Base-by-base conservation (phyloP, 257 asterid species). In the Phtheirospermum japonicum region DNA sequence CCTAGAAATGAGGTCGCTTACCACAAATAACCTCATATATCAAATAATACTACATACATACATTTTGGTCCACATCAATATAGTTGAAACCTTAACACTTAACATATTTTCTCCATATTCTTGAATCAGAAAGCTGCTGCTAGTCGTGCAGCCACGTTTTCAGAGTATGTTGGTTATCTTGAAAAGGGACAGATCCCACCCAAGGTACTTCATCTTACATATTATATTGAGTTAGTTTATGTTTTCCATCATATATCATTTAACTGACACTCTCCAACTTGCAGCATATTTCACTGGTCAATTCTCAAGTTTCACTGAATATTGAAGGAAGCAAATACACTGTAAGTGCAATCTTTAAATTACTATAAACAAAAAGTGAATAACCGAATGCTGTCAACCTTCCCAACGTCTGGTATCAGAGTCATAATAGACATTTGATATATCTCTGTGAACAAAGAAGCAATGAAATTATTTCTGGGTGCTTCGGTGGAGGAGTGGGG, bases 111-210 rank as follows among this genome's bases (percentile, higher is more conserved):
- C 59, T 63, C 70, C 52, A 10, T 74, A 26, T 19, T 73, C 56
- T 69, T 48, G 59, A 80, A 73, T 63, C 95, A 93, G 99, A 87
- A 93, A 93, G 97, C 97, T 77, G 87, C 97, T 70, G 86, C 97
- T 61, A 89, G 94, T 73, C 87, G 99, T 79, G 95, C 96, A 31
- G 94, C 96, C 26, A 80, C 78, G 85, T 96, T 93, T 71, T 89
- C 99, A 42, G 97, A 93, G 57, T 93, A 93, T 75, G 79, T 93
- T 75, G 99, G 99, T 59, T 93, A 93, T 79, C 99, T 93, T 73
- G 99, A 93, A 60, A 93, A 93, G 65, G 99, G 99, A 71, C 99
- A 93, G 72, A 93, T 93, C 66, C 99, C 99, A 32, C 99, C 99
- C 0, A 93, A 87, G 97, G 99, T 93, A 75, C 59, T 66, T 76